Evolutionary conservation across 139 green algal genomes (phyloP).

Genomic region (Penium margaritaceum): DNA sequence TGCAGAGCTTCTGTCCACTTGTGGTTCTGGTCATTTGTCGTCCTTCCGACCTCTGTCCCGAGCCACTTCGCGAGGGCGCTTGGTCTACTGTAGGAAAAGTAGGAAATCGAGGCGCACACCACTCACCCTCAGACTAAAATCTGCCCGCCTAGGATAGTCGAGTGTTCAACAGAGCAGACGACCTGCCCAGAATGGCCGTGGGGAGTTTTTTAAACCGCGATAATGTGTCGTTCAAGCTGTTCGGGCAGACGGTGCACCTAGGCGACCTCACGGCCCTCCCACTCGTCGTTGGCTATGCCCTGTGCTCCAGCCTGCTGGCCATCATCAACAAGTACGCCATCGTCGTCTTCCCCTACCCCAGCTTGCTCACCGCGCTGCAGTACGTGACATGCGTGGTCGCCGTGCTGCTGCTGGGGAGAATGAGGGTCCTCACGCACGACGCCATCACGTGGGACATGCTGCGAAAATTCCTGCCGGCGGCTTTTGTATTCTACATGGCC

Average conservation of each 20-base stretch:
- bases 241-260: conserved; percentile 4
- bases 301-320: conserved; percentile 35
- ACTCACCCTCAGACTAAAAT: no score
- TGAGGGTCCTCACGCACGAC: conserved; percentile 36
- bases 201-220: no score
- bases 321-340: conserved; percentile 47
- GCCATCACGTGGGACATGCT: conserved; percentile 28
- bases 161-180: no score
- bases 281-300: conserved; percentile 33
- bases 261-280: conserved; percentile 16
- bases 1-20: no score
- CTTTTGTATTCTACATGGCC: conserved; percentile 44
- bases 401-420: conserved; percentile 14
- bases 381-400: conserved; percentile 30
- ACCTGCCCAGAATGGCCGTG: no score
- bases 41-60: no score
- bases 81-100: no score
- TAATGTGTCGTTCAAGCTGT: no score
- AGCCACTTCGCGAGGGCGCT: no score
- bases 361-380: conserved; percentile 28
- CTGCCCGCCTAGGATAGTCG: no score
- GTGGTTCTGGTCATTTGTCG: no score
- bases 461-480: conserved; percentile 28
- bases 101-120: no score
- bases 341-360: conserved; percentile 33